Conservation (phyloP, 2,329 filamentous ascomycete species). For the Fusarium multiceps region DNA sequence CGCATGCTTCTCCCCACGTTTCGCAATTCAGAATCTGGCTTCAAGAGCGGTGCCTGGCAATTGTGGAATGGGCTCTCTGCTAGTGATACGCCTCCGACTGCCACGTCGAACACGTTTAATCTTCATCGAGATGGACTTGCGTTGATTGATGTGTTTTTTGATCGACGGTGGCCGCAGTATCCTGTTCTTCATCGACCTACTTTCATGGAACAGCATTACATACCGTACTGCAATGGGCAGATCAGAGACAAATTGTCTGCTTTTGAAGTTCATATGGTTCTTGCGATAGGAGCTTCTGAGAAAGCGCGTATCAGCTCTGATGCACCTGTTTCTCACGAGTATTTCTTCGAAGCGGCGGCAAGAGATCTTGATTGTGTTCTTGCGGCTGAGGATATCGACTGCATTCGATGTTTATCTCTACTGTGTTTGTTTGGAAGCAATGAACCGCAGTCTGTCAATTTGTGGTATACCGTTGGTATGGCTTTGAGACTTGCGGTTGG, state of each 20-base stretch:
- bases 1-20: constrained; percentile 42
- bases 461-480: constrained; percentile 42
- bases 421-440: constrained; percentile 41
- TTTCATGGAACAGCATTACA: constrained; percentile 38
- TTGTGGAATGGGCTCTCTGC: constrained; percentile 36
- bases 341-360: constrained; percentile 36
- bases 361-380: constrained; percentile 31
- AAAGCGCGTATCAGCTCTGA: constrained; percentile 25
- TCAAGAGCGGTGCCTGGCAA: constrained; percentile 40
- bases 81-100: constrained; percentile 25
- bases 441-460: constrained; percentile 39
- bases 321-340: constrained; percentile 25
- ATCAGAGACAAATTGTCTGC: constrained; percentile 14
- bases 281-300: constrained; percentile 40
- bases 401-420: constrained; percentile 34
- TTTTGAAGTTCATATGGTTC: constrained; percentile 41
- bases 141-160: constrained; percentile 36
- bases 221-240: constrained; percentile 28
- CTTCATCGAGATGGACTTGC: constrained; percentile 30
- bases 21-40: constrained; percentile 29
- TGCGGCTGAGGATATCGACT: constrained; percentile 35
- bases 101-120: constrained; percentile 12
- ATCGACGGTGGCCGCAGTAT: constrained; percentile 40
- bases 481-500: constrained; percentile 39
- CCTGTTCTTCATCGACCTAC: constrained; percentile 39